Evolutionary conservation across 805 yeast genomes (phyloP).

Genomic region (Kodamaea fukazawae): DNA sequence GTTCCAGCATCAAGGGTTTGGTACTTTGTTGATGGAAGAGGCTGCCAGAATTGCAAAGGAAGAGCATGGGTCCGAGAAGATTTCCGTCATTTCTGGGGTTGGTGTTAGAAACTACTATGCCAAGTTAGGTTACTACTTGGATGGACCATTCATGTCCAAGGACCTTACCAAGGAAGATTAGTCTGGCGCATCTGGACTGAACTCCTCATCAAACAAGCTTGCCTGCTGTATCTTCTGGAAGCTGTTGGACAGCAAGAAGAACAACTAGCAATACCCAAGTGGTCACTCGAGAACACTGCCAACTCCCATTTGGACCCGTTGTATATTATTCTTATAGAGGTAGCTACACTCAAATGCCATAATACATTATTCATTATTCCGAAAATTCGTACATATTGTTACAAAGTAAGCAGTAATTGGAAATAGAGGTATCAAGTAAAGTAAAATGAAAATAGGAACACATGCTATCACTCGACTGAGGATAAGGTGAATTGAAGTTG

Average conservation of each 20-base stretch:
- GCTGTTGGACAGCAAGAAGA: too few relatives aligned
- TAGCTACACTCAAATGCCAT: background rate
- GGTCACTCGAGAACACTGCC: too few relatives aligned
- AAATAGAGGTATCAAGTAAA: too few relatives aligned
- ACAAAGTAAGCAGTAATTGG: conserved; percentile 1
- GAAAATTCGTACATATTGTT: conserved; percentile 5
- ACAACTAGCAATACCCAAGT: too few relatives aligned
- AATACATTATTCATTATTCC: conserved; percentile 7
- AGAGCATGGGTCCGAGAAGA: conserved; percentile 89
- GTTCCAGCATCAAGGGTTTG: conserved; percentile 99
- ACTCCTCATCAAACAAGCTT: too few relatives aligned
- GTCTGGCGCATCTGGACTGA: too few relatives aligned
- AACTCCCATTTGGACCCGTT: background rate
- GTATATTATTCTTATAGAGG: conserved; percentile 1
- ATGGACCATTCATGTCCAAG: conserved; percentile 97
- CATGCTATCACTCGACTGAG: too few relatives aligned
- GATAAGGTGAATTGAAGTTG: too few relatives aligned
- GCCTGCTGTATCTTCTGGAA: too few relatives aligned
- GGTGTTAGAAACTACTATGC: conserved; percentile 97
- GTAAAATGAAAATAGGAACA: too few relatives aligned
- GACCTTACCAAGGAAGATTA: conserved; percentile 6
- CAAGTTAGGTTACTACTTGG: conserved; percentile 84
- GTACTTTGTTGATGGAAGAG: conserved; percentile 96
- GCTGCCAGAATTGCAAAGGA: conserved; percentile 94
- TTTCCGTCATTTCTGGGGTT: conserved; percentile 94